Base-by-base conservation (phyloP, 305 asterid genomes). In the Fraxinus albicans region DNA sequence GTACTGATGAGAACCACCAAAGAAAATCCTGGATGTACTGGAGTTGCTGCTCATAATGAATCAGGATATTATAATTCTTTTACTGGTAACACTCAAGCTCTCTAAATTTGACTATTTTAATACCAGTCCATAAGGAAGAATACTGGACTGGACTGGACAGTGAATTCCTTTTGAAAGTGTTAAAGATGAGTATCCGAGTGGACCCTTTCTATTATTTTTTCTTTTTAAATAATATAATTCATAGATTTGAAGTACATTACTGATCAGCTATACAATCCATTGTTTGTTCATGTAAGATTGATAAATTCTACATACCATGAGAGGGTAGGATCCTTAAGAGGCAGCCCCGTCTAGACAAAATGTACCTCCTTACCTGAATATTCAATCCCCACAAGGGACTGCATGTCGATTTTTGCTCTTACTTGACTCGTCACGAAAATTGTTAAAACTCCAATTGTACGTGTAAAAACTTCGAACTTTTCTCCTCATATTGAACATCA, bases 41-140 rank as follows among this genome's bases (percentile, higher is more conserved):
- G 29, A 23, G 67, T 33, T 42, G 44, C 86, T 47, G 44, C 76
- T 19, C 77, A 7, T 73, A 73, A 42, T 53, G 77, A 53, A 78
- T 65, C 80, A 77, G 84, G 70, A 53, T 69, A 80, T 38, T 7
- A 25, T 67, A 55, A 55, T 27, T 70, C 80, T 73, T 82, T 80
- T 4, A 77, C 79, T 10, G 89, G 92, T 91, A 78, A 82, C 50
- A 17, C 73, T 6, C 13, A 36, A 34, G 5, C 25, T 38, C 25
- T 10, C 70, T 33, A 19, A 73, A 2, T 8, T 6, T 58, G 69
- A 27, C 13, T 77, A 76, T 35, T 44, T 63, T 65, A 65, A 6
- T 19, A 55, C 23, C 23, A 55, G 21, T 55, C 2, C 2, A n/a
- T 4, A 21, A 19, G 27, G 72, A 23, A 63, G 72, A 6, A n/a